Conservation (phyloP, 177 flowering plant genomes). For the Vitis hybrid region DNA sequence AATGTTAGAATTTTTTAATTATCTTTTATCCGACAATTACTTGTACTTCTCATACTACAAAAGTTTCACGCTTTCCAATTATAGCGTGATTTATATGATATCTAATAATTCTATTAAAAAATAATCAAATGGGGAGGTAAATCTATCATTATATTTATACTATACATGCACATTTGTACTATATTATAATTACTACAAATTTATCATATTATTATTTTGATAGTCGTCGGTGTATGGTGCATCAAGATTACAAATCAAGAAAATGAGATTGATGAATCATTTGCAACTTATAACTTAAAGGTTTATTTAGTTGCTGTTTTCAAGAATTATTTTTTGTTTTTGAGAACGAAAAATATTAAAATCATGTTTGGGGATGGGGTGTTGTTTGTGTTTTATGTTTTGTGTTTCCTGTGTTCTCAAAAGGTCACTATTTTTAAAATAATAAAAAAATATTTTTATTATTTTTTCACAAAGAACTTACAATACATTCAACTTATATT, state of each 20-base stretch:
- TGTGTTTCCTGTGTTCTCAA: too few species aligned
- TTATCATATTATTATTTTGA: too few species aligned
- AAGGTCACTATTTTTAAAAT: too few species aligned
- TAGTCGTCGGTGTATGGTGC: background rate
- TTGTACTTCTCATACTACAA: background rate
- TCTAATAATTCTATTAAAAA: background rate
- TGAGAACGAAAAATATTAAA: fast-evolving
- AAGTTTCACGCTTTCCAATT: background rate
- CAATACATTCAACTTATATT: too few species aligned
- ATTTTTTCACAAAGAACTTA: too few species aligned
- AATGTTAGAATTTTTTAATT: background rate
- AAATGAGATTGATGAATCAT: background rate
- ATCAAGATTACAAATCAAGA: background rate
- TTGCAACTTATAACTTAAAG: too few species aligned
- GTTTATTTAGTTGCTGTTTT: too few species aligned
- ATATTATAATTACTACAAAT: too few species aligned
- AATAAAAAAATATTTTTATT: too few species aligned
- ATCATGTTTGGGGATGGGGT: fast-evolving
- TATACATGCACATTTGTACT: background rate
- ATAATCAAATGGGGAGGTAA: background rate
- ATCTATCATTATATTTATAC: background rate
- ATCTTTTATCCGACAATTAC: background rate
- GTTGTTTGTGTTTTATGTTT: too few species aligned
- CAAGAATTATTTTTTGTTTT: too few species aligned
- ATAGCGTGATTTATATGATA: too few species aligned